A percentile compares a stretch with the other conserved stretches of the same genome.
Conservation (phyloP, 371 early-diverging fungal genomes). For the Chytridium lagenaria region DNA sequence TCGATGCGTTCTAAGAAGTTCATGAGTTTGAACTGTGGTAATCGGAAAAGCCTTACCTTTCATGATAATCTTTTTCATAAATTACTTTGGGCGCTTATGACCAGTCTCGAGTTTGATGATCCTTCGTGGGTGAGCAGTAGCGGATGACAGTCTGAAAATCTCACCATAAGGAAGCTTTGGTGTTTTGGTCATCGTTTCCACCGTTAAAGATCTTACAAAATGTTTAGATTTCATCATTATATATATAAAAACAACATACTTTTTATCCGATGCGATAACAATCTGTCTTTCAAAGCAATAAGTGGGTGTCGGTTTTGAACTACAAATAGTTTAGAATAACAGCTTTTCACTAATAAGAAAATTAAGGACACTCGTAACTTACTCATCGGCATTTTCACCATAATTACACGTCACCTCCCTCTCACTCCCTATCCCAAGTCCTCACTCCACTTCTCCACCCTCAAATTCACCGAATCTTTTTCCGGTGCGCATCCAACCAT, state of each 20-base stretch:
- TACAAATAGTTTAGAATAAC: neutral
- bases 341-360: neutral
- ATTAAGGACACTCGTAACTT: neutral
- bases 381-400: conserved; percentile 24
- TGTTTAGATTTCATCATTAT: neutral
- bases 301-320: neutral
- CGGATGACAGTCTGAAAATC: conserved; percentile 13
- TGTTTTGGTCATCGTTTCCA: conserved; percentile 23
- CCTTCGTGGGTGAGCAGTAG: conserved; percentile 27
- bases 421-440: conserved; percentile 1
- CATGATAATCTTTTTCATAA: conserved; percentile 27
- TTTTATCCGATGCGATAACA: conserved; percentile 3
- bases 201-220: neutral
- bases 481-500: conserved; percentile 19
- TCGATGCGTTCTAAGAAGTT: conserved; percentile 6
- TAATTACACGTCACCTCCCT: conserved; percentile 22
- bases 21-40: neutral
- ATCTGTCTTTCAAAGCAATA: conserved; percentile 1
- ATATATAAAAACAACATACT: neutral
- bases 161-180: conserved; percentile 36
- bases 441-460: conserved; percentile 9
- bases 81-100: conserved; percentile 15
- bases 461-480: conserved; percentile 21
- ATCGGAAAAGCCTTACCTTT: conserved; percentile 20
- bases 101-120: conserved; percentile 8